Base-by-base conservation (phyloP, 148 eudicot species). In the Vaccinium myrtillus region DNA sequence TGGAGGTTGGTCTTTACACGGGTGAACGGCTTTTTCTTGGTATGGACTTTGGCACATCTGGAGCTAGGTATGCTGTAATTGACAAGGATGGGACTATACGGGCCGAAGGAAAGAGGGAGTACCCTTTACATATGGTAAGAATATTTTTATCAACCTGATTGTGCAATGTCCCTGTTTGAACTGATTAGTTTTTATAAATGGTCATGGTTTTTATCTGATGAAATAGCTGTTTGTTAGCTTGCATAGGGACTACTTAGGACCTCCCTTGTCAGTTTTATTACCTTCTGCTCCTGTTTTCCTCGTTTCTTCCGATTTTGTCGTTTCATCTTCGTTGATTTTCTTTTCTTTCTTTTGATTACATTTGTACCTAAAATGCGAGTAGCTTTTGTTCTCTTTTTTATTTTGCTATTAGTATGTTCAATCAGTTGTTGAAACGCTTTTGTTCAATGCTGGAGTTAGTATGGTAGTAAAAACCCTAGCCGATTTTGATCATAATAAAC, bases 21-120 rank as follows among this genome's bases (percentile, higher is more conserved):
- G 84, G 83, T 21, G 89, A 86, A 50, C 70, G 82, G 83, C 91
- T 97, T 65, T 97, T 93, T 86, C 95, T 97, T 48, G 99, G 99
- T 50, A 85, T 97, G 94, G 99, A 97, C 67, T 97, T 97, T 83
- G 99, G 99, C 77, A 95, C 99, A 49, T 97, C 99, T 27, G 98
- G 99, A 39, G 99, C 98, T 86, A 88, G 99, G 83, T 97, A 88
- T 90, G 92, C 98, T 86, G 79, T 97, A 53, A 95, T 97, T 83
- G 94, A 94, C 83, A 91, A 85, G 81, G 85, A 88, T 30, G 98
- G 98, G 19, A 19, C 48, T 21, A 87, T 94, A 84, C 83, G 46
- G 51, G 93, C 94, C 8, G 93, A 95, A 86, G 96, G 93, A 12
- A 95, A 97, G 85, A 87, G 93, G 82, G 91, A 91, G 51, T 97